Percentiles rank a stretch among this genome's conserved stretches.
Conservation (phyloP, 495 filamentous ascomycete species). For the Aspergillus cavernicola region DNA sequence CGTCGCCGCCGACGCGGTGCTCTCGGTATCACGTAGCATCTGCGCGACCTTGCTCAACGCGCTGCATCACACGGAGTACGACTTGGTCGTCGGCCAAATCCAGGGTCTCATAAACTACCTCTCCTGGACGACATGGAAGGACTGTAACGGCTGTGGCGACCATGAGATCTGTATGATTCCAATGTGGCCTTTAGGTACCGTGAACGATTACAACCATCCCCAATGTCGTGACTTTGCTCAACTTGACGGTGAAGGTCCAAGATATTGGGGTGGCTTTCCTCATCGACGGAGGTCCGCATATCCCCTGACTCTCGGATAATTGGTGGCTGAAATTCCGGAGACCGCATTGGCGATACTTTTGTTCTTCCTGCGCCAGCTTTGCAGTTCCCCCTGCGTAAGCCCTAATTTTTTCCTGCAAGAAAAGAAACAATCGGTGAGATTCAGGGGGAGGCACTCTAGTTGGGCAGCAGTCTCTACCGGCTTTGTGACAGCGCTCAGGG, state of each 20-base stretch:
- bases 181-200: constrained; percentile 60
- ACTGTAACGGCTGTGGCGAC: constrained; percentile 49
- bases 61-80: constrained; percentile 24
- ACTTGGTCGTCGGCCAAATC: constrained; percentile 26
- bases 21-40: constrained; percentile 42
- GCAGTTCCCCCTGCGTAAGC: neutral
- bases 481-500: neutral
- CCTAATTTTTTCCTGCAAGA: neutral
- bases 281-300: neutral
- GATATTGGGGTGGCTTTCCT: constrained; percentile 33
- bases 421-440: neutral
- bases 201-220: constrained; percentile 50
- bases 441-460: neutral
- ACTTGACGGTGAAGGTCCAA: constrained; percentile 24
- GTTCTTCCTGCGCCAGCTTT: neutral
- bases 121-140: constrained; percentile 60
- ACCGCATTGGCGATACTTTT: neutral
- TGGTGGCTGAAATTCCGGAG: neutral
- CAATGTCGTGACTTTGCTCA: constrained; percentile 37
- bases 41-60: constrained; percentile 49
- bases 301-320: neutral
- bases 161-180: constrained; percentile 65
- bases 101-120: constrained; percentile 46
- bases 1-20: constrained; percentile 40
- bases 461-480: neutral